Conservation (phyloP, 257 asterid species). For the Lycium barbarum region DNA sequence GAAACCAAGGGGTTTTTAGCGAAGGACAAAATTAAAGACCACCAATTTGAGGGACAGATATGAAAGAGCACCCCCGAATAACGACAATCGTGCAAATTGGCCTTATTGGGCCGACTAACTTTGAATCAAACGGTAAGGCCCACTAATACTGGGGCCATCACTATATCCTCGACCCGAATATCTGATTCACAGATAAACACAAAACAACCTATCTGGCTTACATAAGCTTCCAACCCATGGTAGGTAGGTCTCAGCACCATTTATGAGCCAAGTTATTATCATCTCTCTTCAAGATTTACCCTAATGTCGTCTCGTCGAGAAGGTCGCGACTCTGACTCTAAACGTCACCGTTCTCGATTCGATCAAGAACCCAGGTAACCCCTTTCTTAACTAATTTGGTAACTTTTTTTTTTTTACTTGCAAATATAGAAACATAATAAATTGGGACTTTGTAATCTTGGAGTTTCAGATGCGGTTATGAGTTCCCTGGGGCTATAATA, state of each 20-base stretch:
- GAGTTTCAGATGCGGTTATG: background rate
- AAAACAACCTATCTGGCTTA: background rate
- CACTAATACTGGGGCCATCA: conserved; percentile 3
- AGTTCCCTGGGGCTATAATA: background rate
- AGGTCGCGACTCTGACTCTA: conserved; percentile 65
- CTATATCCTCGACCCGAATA: conserved; percentile 18
- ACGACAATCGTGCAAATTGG: too few species aligned
- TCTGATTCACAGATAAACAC: background rate
- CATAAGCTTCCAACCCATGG: background rate
- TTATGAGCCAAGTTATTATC: background rate
- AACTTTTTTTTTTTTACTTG: background rate
- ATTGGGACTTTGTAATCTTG: background rate
- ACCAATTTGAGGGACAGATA: too few species aligned
- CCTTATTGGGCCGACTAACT: background rate
- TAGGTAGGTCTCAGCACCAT: background rate
- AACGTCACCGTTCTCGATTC: conserved; percentile 75
- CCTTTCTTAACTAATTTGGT: background rate
- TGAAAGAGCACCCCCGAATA: too few species aligned
- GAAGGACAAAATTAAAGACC: too few species aligned
- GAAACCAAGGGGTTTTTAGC: too few species aligned
- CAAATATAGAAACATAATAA: background rate
- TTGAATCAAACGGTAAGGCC: background rate
- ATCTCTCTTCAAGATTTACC: background rate
- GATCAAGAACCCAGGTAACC: conserved; percentile 85
- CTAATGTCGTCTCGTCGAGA: conserved; percentile 70